A percentile compares a stretch with the other conserved stretches of the same genome.
These are phyloP conservation scores for Nemania diffusa DNA, from an alignment of 2,329 filamentous ascomycete species.

Conservation along the genomic window DNA sequence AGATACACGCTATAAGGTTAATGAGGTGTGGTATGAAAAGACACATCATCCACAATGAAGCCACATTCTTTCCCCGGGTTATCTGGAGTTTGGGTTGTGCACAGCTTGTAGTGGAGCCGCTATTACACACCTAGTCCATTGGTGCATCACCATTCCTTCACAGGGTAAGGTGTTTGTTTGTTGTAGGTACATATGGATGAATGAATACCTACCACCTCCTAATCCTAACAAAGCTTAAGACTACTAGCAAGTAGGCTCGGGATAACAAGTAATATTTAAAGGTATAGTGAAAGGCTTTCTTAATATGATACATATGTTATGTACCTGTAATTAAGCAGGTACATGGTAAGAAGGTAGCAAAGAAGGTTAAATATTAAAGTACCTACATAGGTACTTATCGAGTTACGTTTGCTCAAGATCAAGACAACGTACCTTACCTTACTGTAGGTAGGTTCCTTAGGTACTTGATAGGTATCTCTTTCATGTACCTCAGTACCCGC, in stretches of 20 bases:
- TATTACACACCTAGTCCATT: slow-evolving; percentile 26
- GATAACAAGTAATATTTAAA: background rate
- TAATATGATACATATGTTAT: background rate
- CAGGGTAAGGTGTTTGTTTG: slow-evolving; percentile 20
- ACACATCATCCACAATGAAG: slow-evolving; percentile 37
- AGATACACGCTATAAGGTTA: too few relatives aligned
- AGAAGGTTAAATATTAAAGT: slow-evolving; percentile 21
- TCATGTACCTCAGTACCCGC: background rate
- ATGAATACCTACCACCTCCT: background rate
- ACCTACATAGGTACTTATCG: background rate
- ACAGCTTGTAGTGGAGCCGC: slow-evolving; percentile 22
- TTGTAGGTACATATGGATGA: background rate
- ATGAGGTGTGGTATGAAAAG: background rate
- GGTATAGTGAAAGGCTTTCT: background rate
- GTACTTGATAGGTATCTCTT: background rate
- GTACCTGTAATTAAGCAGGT: background rate
- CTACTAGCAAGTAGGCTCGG: background rate
- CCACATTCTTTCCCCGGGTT: slow-evolving; percentile 35
- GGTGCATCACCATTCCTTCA: slow-evolving; percentile 22
- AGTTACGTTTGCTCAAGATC: background rate
- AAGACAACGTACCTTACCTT: slow-evolving; percentile 10
- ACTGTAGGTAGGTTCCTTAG: background rate
- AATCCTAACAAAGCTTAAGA: background rate
- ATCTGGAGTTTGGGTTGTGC: slow-evolving; percentile 18
- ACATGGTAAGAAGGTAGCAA: background rate